Evolutionary conservation across 306 rosid genomes (phyloP), one percentile per base, ranked within the genome.

Genomic region (Lathyrus sativus): DNA sequence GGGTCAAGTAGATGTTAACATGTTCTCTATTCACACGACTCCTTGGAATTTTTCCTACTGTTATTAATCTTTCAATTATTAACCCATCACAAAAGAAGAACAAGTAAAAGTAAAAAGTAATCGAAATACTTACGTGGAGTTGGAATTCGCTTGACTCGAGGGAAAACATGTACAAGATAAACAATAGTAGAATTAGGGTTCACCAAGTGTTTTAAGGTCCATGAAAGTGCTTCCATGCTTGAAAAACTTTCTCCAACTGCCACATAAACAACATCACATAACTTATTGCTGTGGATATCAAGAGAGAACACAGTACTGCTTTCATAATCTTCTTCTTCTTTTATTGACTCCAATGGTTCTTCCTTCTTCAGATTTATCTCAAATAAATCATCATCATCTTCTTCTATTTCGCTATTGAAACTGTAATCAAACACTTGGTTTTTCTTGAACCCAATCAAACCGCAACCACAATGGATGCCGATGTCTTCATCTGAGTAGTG

Each of bases 161-260:
- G 95, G 74, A 73, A 91, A 78, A 91, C 81, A 48, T 88, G 97
- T 41, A 91, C 0, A 24, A 91, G 90, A 66, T 54, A 74, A 3
- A 91, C 65, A 8, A 59, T 53, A 35, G 82, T 53, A 11, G 79
- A 58, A 9, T 83, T 61, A 9, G 90, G 70, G 2, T 68, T 74
- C 3, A 78, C 82, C 12, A 72, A 69, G 39, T 86, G 71, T 9
- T 80, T 76, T 64, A 91, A 42, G 63, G 93, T 39, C 96, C 96
- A 89, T 3, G 68, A 63, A 54, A 89, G 77, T 13, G 91, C 92
- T 51, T 83, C 79, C 86, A 83, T 74, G 82, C 92, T 83, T 11
- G 92, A 85, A 38, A 12, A 5, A 12, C 70, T 58, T 6, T 73
- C 7, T 1, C 28, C 85, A 1, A 91, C 86, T 4, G 81, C 92